Percentiles rank a stretch among this genome's conserved stretches.
Evolutionary conservation across 2,329 filamentous ascomycete genomes (phyloP).

Genomic region (Sarocladium strictum): DNA sequence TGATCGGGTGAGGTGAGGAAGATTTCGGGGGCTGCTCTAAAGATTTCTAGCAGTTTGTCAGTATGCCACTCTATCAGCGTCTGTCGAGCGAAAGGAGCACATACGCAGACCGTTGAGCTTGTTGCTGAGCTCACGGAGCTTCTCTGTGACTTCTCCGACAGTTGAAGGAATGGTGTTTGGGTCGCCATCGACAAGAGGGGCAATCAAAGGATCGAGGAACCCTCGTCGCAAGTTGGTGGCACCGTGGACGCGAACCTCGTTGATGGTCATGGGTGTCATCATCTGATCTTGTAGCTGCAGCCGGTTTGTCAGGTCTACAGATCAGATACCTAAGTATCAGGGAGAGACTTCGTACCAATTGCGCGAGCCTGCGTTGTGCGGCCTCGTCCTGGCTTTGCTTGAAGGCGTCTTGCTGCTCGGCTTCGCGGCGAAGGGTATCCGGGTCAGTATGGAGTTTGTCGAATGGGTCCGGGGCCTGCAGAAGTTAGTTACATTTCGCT

Average conservation of each 20-base stretch:
- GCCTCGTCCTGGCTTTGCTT: slow-evolving; percentile 31
- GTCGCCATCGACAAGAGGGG: slow-evolving; percentile 67
- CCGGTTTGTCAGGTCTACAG: slow-evolving; percentile 15
- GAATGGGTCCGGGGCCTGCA: background rate
- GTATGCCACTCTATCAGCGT: slow-evolving; percentile 14
- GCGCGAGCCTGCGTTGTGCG: slow-evolving; percentile 31
- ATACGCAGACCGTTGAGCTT: slow-evolving; percentile 78
- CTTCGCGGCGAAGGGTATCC: slow-evolving; percentile 31
- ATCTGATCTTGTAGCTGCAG: slow-evolving; percentile 59
- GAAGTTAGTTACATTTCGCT: background rate
- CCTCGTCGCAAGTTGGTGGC: slow-evolving; percentile 74
- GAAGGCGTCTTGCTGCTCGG: slow-evolving; percentile 29
- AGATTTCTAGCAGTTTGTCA: slow-evolving; percentile 59
- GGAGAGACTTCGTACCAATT: slow-evolving; percentile 24
- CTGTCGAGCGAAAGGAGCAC: slow-evolving; percentile 15
- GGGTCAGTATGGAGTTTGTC: slow-evolving; percentile 24
- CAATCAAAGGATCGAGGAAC: slow-evolving; percentile 78
- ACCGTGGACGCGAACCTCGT: slow-evolving; percentile 76
- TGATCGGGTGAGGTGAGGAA: slow-evolving; percentile 68
- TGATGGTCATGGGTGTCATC: slow-evolving; percentile 81
- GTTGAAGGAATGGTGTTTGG: slow-evolving; percentile 61
- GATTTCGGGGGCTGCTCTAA: slow-evolving; percentile 74
- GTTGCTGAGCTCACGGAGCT: slow-evolving; percentile 62
- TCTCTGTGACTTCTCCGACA: slow-evolving; percentile 69
- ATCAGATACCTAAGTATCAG: background rate